Conservation (phyloP, 768 basidiomycete species). For the Suillus placidus region DNA sequence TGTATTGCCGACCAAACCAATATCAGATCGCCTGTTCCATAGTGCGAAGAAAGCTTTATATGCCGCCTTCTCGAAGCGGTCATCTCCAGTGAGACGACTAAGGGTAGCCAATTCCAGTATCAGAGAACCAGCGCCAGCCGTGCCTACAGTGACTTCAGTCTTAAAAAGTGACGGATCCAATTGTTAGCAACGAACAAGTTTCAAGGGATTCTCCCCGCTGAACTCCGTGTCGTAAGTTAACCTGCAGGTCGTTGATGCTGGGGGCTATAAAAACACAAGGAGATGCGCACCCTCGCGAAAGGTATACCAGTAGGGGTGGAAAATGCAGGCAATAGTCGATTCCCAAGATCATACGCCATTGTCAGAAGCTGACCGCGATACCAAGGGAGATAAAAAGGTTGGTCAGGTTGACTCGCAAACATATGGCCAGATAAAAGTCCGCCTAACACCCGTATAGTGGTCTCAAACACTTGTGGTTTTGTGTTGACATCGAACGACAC, state of each 20-base stretch:
- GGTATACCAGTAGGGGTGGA: constrained; percentile 90
- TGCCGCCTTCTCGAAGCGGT: constrained; percentile 87
- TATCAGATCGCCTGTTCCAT: constrained; percentile 88
- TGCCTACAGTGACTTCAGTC: constrained; percentile 50
- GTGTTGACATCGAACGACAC: constrained; percentile 94
- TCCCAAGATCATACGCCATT: constrained; percentile 86
- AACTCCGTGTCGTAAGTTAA: constrained; percentile 84
- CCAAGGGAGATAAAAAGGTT: constrained; percentile 80
- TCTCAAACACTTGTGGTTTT: constrained; percentile 98
- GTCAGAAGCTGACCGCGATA: constrained; percentile 79
- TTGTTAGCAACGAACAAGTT: constrained; percentile 64
- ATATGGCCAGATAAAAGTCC: constrained; percentile 86
- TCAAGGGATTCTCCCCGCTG: constrained; percentile 74
- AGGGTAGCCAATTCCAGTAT: constrained; percentile 94
- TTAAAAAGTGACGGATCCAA: neutral
- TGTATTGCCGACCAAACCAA: constrained; percentile 87
- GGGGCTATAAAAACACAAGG: constrained; percentile 7
- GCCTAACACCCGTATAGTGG: constrained; percentile 91
- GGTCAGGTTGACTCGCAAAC: constrained; percentile 66
- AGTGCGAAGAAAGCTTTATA: constrained; percentile 89
- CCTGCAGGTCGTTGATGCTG: constrained; percentile 41
- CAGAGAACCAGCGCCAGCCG: constrained; percentile 91
- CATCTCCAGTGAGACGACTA: constrained; percentile 87
- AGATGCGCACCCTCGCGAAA: constrained; percentile 70
- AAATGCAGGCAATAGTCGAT: constrained; percentile 88